phyloP scores from a whole-genome alignment of 73 alveolate species.

The Paramecium bursaria region DNA sequence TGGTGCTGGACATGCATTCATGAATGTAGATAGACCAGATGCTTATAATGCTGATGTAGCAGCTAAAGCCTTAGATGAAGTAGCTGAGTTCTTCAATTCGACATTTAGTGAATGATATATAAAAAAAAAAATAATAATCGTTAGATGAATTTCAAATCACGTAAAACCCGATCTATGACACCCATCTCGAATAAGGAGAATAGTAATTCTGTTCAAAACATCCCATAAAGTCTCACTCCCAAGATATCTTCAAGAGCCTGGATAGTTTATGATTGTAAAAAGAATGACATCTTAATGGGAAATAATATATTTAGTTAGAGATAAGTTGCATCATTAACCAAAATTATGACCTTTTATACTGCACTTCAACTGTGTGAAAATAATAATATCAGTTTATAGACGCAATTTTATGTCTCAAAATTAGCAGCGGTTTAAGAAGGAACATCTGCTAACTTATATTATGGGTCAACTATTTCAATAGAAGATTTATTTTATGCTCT shows the following conservation, averaged over 20 bases:
- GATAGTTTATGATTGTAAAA: too few species aligned
- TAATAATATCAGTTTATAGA: conserved; percentile 66
- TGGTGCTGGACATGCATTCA: conserved; percentile 72
- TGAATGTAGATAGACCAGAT: conserved; percentile 64
- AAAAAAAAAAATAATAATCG: too few species aligned
- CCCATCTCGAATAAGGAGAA: too few species aligned
- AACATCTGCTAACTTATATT: conserved; percentile 76
- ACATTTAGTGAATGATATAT: conserved; percentile 1
- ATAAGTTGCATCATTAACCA: conserved; percentile 84
- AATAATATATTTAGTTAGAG: too few species aligned
- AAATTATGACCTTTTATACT: conserved; percentile 78
- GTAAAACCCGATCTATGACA: too few species aligned
- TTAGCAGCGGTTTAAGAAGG: conserved; percentile 78
- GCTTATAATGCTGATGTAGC: conserved; percentile 61
- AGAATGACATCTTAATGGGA: too few species aligned
- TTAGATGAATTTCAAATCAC: too few species aligned
- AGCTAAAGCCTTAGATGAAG: conserved; percentile 60
- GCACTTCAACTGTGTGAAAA: conserved; percentile 63
- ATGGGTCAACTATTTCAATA: conserved; percentile 67
- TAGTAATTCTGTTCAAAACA: too few species aligned
- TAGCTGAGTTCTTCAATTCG: conserved; percentile 31
- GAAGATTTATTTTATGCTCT: conserved; percentile 78
- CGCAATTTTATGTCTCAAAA: conserved; percentile 71
- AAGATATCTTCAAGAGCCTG: too few species aligned
- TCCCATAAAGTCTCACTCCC: too few species aligned